phyloP scores from a whole-genome alignment of 257 asterid species.

The Buddleja alternifolia region DNA sequence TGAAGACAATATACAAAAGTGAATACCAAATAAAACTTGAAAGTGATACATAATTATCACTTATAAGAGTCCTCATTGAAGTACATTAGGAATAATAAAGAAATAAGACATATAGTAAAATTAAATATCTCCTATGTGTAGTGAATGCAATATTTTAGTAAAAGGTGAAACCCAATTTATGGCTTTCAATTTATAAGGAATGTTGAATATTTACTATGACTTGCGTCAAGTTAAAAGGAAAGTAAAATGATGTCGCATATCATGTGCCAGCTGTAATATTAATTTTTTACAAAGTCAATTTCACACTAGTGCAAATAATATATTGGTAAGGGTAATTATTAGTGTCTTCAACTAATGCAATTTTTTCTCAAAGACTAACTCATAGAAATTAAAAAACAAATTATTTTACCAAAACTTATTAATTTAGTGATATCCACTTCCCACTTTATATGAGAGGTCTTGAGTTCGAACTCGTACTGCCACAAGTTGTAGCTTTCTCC shows the following conservation, averaged over 20 bases:
- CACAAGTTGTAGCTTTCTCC: too few species aligned
- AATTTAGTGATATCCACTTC: too few species aligned
- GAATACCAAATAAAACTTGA: too few species aligned
- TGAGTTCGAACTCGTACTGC: too few species aligned
- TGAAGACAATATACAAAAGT: too few species aligned
- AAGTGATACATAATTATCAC: too few species aligned
- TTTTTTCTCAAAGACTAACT: too few species aligned
- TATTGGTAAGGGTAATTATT: slow-evolving; percentile 8
- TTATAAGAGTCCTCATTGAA: too few species aligned
- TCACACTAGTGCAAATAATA: slow-evolving; percentile 1
- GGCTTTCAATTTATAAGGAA: neutral
- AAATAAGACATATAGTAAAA: neutral
- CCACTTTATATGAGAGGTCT: too few species aligned
- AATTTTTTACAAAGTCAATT: neutral
- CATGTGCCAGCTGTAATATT: too few species aligned
- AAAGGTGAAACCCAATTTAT: neutral
- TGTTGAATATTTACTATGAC: slow-evolving; percentile 17
- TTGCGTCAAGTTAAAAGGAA: neutral
- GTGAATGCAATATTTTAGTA: neutral
- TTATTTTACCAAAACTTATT: too few species aligned
- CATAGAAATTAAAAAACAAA: too few species aligned
- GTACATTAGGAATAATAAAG: neutral
- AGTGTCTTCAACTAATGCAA: neutral
- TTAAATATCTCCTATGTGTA: neutral
- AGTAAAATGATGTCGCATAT: slow-evolving; percentile 14